Evolutionary conservation across 2,329 filamentous ascomycete genomes (phyloP), one percentile per base, ranked within the genome.

Genomic region (Leptosphaerulina australis): DNA sequence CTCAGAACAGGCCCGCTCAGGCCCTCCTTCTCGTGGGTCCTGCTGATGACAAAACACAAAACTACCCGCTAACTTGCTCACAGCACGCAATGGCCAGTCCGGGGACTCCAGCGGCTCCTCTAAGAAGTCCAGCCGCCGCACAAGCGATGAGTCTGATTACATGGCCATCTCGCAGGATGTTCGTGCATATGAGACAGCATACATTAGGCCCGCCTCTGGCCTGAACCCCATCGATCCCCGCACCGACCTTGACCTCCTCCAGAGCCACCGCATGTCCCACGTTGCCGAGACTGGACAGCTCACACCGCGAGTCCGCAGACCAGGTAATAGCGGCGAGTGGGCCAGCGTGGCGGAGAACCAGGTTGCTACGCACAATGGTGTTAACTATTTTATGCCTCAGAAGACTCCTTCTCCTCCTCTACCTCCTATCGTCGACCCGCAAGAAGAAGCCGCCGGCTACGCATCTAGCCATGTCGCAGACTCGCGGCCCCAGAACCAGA

Each of bases 231-330:
- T 63, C 21, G 68, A 73, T 48, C 69, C 70, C 14, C 64, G 64
- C n/a, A 65, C 60, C 18, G 67, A 73, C 44, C 67, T 73, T 26
- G 66, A 71, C 33, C 63, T 78, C 20, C 74, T 79, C 46, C 71
- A 77, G 45, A 77, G 63, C 49, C 77, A 79, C 55, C 76, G 78
- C 24, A 64, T 77, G 44, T 79, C 77, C 5, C 78, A 79, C 55
- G 77, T 77, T 24, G 78, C 78, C 14, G 78, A 80, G 62, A 80
- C 76, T 26, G 78, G 78, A 12, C 77, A 79, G 54, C 68, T 80
- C 36, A 72, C 71, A 21, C 74, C 73, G 17, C 59, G 74, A 52
- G 67, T 71, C 28, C 72, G 73, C 47, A 67, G 63, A 55, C 67
- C 69, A 55, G 68, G 66, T 47, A 60, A 63, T 46, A 73, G 69